Evolutionary conservation across 2,329 filamentous ascomycete genomes (phyloP), one percentile per base, ranked within the genome.

Genomic region (Coleophoma cylindrospora): DNA sequence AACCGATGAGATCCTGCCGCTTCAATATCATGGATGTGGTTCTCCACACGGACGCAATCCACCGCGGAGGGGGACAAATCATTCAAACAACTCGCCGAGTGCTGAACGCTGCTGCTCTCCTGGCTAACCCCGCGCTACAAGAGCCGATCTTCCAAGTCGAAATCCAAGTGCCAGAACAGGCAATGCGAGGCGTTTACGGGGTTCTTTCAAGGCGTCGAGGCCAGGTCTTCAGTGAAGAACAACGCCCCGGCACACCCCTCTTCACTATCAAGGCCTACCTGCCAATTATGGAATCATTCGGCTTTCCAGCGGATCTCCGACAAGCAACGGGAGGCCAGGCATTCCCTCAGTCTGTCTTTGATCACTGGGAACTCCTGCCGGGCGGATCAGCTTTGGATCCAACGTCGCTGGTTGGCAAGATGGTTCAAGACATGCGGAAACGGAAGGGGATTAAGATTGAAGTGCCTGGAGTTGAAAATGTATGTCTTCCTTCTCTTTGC

Each of bases 1-100:
- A 99, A 85, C 94, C 94, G 66, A 92, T 99, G 91, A 90, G 94
- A 72, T 86, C 86, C 63, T 76, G 95, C 74, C 90, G 94, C 79
- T 99, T 95, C 84, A 99, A 99, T 87, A 86, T 99, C 74, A 85
- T 96, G 71, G 94, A 99, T 88, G 94, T 99, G 65, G 99, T 94
- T 66, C 90, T 99, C 58, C 94, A 99, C 83, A 91, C 94, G 69
- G 94, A 99, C 87, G 91, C 94, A 67, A 99, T 99, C 66, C 94
- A 99, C 79, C 91, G 94, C 87, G 94, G 94, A 84, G 91, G 90
- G 84, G 94, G 94, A 73, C 94, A 99, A 80, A 82, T 99, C 76
- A 99, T 99, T 72, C 94, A 94, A 65, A 97, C 94, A 68, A 83
- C 94, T 66, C 91, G 94, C 79, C 94, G 94, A 87, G 94, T 96